Conservation (phyloP, 306 rosid species). For the Trifolium pratense region DNA sequence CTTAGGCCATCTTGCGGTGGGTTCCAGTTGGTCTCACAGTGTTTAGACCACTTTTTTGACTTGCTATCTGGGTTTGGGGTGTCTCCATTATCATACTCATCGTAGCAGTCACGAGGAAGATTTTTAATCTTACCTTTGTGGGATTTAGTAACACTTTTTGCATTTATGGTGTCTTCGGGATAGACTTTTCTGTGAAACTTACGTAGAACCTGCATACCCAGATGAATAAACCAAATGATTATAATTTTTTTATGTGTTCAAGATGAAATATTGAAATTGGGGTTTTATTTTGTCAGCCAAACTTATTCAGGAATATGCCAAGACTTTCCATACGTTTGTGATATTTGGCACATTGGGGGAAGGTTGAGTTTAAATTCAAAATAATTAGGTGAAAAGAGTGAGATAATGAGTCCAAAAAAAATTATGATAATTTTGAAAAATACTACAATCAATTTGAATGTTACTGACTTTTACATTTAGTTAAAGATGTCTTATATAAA, state of each 20-base stretch:
- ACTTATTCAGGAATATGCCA: neutral
- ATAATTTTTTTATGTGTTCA: neutral
- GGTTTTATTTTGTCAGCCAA: neutral
- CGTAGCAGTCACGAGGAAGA: constrained; percentile 38
- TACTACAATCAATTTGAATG: neutral
- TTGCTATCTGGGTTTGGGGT: constrained; percentile 38
- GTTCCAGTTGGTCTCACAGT: constrained; percentile 48
- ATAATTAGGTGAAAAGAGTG: neutral
- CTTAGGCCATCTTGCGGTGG: constrained; percentile 48
- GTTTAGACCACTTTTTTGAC: constrained; percentile 47
- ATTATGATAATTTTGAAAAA: neutral
- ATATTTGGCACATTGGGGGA: neutral
- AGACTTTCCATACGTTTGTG: constrained; percentile 12
- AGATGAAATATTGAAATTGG: constrained; percentile 10
- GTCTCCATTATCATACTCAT: constrained; percentile 43
- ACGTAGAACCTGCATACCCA: constrained; percentile 66
- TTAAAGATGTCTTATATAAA: neutral
- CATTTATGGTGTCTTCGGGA: constrained; percentile 61
- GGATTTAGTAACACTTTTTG: constrained; percentile 43
- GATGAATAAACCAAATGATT: constrained; percentile 36
- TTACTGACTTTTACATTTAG: neutral
- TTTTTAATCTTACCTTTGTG: constrained; percentile 48
- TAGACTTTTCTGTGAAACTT: constrained; percentile 73
- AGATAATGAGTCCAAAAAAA: neutral
- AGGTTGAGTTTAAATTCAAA: neutral